Conservation (phyloP, 257 asterid genomes). For the Solanum etuberosum region DNA sequence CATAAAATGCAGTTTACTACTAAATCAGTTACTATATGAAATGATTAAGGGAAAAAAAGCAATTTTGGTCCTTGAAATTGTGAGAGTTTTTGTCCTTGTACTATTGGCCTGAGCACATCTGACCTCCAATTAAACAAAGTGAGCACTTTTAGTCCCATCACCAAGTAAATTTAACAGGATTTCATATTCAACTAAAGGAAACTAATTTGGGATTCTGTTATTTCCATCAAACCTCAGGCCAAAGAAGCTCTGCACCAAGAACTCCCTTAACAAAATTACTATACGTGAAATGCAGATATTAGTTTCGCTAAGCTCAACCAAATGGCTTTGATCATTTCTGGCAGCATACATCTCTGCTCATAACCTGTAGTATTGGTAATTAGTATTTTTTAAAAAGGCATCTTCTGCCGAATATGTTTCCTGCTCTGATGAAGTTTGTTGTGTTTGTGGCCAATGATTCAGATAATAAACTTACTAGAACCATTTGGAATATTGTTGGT, state of each 20-base stretch:
- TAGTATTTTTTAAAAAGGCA: conserved; percentile 34
- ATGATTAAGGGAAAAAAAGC: neutral
- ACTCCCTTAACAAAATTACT: neutral
- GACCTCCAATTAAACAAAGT: neutral
- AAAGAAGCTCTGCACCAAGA: neutral
- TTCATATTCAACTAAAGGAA: neutral
- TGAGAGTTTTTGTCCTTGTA: neutral
- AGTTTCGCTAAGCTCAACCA: neutral
- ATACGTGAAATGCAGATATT: neutral
- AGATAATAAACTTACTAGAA: too few species aligned
- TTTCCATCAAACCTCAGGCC: neutral
- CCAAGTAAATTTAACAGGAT: neutral
- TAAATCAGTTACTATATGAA: neutral
- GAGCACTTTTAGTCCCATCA: neutral
- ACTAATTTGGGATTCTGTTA: neutral
- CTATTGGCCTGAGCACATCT: neutral
- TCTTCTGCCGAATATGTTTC: conserved; percentile 30
- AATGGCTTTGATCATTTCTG: conserved; percentile 25
- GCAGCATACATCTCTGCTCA: conserved; percentile 29
- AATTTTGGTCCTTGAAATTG: neutral
- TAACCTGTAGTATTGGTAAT: conserved; percentile 23
- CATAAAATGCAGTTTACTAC: neutral
- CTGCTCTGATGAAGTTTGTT: conserved; percentile 18
- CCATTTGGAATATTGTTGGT: too few species aligned
- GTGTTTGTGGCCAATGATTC: conserved; percentile 7